phyloP scores from a whole-genome alignment of 2,329 filamentous ascomycete genomes.

The Botrytis deweyae region DNA sequence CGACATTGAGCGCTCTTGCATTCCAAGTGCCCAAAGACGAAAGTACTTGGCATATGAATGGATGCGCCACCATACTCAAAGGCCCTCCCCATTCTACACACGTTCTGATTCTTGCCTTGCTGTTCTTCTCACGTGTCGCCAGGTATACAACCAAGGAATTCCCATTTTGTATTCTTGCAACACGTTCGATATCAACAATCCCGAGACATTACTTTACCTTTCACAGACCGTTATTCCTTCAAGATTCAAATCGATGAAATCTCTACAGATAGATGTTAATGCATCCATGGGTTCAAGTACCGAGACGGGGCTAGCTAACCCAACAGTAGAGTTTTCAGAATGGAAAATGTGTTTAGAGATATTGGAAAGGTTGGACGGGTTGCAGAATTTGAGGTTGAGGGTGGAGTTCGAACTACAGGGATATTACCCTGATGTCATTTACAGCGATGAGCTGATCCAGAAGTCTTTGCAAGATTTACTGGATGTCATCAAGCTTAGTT shows the following conservation, averaged over 20 bases:
- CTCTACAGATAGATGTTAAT: constrained; percentile 7
- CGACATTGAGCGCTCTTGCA: not conserved
- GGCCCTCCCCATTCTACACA: not conserved
- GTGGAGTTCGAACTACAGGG: not conserved
- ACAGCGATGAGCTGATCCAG: not conserved
- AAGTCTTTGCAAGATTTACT: not conserved
- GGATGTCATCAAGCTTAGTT: not conserved
- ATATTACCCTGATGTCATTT: accelerated
- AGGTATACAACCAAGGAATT: constrained; percentile 11
- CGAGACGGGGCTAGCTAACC: not conserved
- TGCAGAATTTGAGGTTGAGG: not conserved
- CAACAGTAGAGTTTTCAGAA: not conserved
- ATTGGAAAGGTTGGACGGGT: not conserved
- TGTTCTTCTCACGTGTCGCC: constrained; percentile 9
- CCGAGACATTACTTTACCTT: constrained; percentile 7
- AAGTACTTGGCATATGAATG: not conserved
- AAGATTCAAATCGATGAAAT: not conserved
- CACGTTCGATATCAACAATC: not conserved
- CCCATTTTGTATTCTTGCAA: constrained; percentile 8
- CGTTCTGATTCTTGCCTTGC: constrained; percentile 3
- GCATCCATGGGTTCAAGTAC: not conserved
- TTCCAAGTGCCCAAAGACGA: not conserved
- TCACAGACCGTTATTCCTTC: not conserved
- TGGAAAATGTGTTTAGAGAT: not conserved
- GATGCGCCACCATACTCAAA: not conserved